Base-by-base conservation (phyloP, 768 basidiomycete species). In the Pleurotus cornucopiae region DNA sequence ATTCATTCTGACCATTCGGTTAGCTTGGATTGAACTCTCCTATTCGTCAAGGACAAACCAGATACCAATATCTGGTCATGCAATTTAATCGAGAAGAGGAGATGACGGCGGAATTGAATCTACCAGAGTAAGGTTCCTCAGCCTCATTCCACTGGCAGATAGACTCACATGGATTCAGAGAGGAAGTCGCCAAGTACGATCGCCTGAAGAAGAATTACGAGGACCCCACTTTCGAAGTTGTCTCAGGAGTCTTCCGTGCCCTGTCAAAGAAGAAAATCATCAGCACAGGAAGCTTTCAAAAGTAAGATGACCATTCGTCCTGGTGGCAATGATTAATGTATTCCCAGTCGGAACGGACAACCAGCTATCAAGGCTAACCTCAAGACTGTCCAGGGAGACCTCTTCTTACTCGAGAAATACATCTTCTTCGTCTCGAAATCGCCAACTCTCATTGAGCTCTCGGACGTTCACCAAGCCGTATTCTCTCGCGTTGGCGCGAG, bases 361-460 rank as follows among this genome's bases (percentile, higher is more conserved):
- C 88, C 91, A 13, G 92, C 93, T n/a, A 88, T 99, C 74, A 98
- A 98, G 74, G 94, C 93, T 63, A 97, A 98, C 69, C 79, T 98
- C 62, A 98, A 98, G 73, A 97, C 97, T 44, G 81, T 90, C 3
- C 94, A 96, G 70, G 97, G 97, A 58, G 94, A 98, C 68, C 84
- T 99, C 30, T 98, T 97, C 81, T 83, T 98, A 78, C 86, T 99
- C 60, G 97, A 98, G 65, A 98, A 98, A 81, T 92, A 89, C 69
- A 80, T 99, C 47, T 93, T 99, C 73, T 98, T 98, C 74, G 93
- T 98, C 59, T 94, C 96, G 55, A 98, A 98, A 71, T 88, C 91
- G 61, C 96, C 97, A 1, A 84, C 85, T 34, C 86, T 97, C 64
- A 81, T 98, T 63, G 92, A 96, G 62, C 85, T 95, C 60, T 81